These are phyloP conservation scores for Leersia perrieri DNA, from an alignment of 176 grass and related monocot genomes.

Conservation along the genomic window DNA sequence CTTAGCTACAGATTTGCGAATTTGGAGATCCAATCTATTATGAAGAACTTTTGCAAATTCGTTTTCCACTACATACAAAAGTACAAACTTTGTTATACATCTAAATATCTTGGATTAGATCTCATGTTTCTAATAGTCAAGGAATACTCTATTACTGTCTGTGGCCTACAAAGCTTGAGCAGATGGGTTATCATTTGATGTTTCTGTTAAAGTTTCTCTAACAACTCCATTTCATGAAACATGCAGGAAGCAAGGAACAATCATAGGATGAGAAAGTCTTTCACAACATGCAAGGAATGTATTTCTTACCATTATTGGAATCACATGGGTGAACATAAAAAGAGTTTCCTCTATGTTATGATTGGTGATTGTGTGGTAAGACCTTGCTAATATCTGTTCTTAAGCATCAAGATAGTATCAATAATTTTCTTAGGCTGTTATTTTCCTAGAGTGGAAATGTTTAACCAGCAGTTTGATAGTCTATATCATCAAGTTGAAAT, in stretches of 20 bases:
- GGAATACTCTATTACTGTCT: neutral
- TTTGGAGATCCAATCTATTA: neutral
- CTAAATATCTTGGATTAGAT: neutral
- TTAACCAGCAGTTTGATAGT: neutral
- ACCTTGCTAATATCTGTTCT: neutral
- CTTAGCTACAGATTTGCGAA: neutral
- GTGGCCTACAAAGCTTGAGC: neutral
- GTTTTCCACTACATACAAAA: neutral
- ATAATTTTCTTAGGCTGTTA: neutral
- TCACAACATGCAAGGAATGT: constrained; percentile 24
- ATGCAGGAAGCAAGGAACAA: neutral
- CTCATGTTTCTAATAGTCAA: neutral
- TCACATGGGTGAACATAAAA: constrained; percentile 11
- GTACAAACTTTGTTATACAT: neutral
- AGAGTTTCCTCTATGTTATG: constrained; percentile 19
- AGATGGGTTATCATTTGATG: neutral
- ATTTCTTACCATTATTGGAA: constrained; percentile 32
- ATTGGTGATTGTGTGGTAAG: constrained; percentile 31
- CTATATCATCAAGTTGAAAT: too few relatives aligned
- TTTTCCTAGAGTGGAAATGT: neutral
- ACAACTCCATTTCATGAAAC: neutral
- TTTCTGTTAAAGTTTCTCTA: neutral
- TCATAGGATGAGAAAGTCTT: neutral
- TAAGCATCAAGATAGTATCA: neutral
- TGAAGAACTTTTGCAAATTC: neutral